Evolutionary conservation across 2,329 filamentous ascomycete genomes (phyloP).

Genomic region (Diaporthe vaccinii): DNA sequence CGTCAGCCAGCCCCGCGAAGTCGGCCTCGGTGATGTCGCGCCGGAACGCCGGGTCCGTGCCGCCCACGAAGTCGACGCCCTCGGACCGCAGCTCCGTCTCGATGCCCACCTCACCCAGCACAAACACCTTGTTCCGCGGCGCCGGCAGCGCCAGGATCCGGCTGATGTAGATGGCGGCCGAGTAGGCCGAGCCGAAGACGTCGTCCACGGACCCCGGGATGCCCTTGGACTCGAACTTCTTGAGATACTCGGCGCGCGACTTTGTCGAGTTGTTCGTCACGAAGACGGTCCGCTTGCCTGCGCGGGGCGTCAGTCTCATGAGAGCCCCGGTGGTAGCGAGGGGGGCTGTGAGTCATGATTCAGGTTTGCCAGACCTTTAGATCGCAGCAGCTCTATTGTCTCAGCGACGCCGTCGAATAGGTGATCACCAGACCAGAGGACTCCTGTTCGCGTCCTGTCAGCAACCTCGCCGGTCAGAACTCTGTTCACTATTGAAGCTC

Average conservation of each 20-base stretch:
- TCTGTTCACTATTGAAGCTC: slow-evolving; percentile 48
- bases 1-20: slow-evolving; percentile 82
- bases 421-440: slow-evolving; percentile 96
- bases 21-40: slow-evolving; percentile 86
- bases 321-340: not conserved
- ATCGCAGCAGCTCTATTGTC: slow-evolving; percentile 85
- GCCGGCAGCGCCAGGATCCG: slow-evolving; percentile 86
- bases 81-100: slow-evolving; percentile 89
- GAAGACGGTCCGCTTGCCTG: slow-evolving; percentile 93
- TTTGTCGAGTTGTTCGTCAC: slow-evolving; percentile 99
- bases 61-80: slow-evolving; percentile 84
- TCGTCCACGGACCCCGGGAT: slow-evolving; percentile 88
- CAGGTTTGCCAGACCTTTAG: slow-evolving; percentile 71
- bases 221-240: slow-evolving; percentile 86
- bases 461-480: slow-evolving; percentile 1
- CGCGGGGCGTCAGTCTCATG: not conserved
- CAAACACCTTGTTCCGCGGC: slow-evolving; percentile 92
- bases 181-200: slow-evolving; percentile 96
- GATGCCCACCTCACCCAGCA: slow-evolving; percentile 91
- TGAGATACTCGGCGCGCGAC: slow-evolving; percentile 90
- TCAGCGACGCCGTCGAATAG: slow-evolving; percentile 88
- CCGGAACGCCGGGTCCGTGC: slow-evolving; percentile 83
- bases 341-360: slow-evolving; percentile 34
- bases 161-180: slow-evolving; percentile 93
- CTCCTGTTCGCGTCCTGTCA: slow-evolving; percentile 69